A percentile compares a stretch with the other conserved stretches of the same genome.
Conservation (phyloP, 2,329 filamentous ascomycete genomes). For the Ophiostoma perfectum region DNA sequence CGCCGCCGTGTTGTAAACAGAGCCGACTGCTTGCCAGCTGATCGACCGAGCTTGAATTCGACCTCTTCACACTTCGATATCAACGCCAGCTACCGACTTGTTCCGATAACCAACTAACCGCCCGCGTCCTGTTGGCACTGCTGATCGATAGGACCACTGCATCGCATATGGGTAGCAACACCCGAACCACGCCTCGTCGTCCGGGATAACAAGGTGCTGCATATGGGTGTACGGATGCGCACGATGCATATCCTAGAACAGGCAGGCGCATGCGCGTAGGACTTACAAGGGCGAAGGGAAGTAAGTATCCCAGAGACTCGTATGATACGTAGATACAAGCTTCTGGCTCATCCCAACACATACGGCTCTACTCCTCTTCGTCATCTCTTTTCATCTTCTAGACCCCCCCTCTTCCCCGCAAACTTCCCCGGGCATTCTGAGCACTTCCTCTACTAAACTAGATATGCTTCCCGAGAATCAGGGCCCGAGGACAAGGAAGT, state of each 20-base stretch:
- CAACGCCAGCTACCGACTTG: not conserved
- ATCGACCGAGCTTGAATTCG: too few relatives aligned
- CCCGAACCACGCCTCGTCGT: not conserved
- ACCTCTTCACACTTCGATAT: not conserved
- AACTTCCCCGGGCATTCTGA: not conserved
- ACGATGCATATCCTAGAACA: not conserved
- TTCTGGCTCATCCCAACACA: too few relatives aligned
- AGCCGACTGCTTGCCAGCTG: too few relatives aligned
- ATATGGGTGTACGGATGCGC: constrained; percentile 5
- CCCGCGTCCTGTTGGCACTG: not conserved
- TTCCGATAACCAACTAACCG: too few relatives aligned
- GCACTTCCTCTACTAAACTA: not conserved
- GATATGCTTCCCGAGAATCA: not conserved
- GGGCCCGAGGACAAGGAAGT: not conserved
- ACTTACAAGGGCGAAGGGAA: constrained; percentile 1
- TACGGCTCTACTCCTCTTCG: too few relatives aligned
- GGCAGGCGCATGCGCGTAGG: not conserved
- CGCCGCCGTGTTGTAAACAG: too few relatives aligned
- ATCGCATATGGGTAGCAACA: not conserved
- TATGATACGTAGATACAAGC: too few relatives aligned
- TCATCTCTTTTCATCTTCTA: not conserved
- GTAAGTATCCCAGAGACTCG: too few relatives aligned
- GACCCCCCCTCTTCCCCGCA: not conserved
- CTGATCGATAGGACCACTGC: not conserved
- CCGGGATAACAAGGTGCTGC: not conserved